Evolutionary conservation across 768 basidiomycete genomes (phyloP).

Genomic region (Agaricus sinodeliciosus): DNA sequence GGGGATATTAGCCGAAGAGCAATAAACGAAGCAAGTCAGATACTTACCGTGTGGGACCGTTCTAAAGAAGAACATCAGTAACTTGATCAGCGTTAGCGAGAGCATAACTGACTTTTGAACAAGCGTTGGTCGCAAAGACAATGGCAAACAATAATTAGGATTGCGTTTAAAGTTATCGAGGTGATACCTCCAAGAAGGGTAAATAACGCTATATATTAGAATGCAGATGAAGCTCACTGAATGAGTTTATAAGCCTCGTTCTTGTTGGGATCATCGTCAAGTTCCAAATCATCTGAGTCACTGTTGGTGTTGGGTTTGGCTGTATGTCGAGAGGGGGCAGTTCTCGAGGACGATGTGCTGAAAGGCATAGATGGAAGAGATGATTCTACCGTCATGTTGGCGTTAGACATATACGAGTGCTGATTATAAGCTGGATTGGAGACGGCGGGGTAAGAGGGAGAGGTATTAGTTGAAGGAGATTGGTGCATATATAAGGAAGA

Average conservation of each 20-base stretch:
- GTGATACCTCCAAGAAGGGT: conserved; percentile 57
- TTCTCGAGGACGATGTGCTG: conserved; percentile 23
- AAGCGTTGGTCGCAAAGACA: conserved; percentile 81
- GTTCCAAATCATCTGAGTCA: conserved; percentile 43
- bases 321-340: conserved; percentile 27
- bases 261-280: conserved; percentile 66
- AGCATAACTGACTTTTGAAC: conserved; percentile 59
- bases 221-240: conserved; percentile 39
- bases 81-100: conserved; percentile 4
- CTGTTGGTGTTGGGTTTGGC: conserved; percentile 20
- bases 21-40: conserved; percentile 15
- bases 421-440: conserved; percentile 34
- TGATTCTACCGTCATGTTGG: conserved; percentile 53
- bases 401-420: conserved; percentile 46
- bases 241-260: conserved; percentile 80
- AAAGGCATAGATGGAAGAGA: conserved; percentile 46
- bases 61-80: conserved; percentile 27
- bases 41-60: conserved; percentile 74
- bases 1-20: conserved; percentile 5
- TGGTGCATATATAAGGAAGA: conserved; percentile 61
- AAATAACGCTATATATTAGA: not conserved
- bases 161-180: conserved; percentile 86
- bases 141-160: conserved; percentile 80
- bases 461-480: conserved; percentile 30
- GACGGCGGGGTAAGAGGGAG: conserved; percentile 33